Conservation (phyloP, 2,329 filamentous ascomycete genomes). For the Venturia pyrina region DNA sequence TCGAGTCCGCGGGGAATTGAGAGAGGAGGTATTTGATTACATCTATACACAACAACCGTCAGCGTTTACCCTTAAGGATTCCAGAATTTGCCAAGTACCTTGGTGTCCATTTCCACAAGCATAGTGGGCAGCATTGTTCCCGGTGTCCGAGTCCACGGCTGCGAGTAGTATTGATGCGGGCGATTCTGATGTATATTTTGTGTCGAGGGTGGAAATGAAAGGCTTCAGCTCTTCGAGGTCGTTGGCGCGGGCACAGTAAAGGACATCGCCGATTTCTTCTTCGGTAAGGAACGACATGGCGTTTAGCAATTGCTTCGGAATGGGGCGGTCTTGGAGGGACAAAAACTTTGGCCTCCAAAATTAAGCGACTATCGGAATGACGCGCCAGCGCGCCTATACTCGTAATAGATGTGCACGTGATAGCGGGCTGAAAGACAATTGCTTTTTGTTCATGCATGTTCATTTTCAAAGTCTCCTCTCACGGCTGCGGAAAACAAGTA, state of each 20-base stretch:
- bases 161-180: constrained; percentile 55
- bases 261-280: constrained; percentile 82
- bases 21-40: constrained; percentile 16
- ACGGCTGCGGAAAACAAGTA: no score
- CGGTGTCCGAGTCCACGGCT: constrained; percentile 64
- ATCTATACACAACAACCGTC: constrained; percentile 9
- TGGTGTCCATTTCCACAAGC: constrained; percentile 81
- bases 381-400: no score
- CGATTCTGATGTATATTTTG: constrained; percentile 48
- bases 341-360: constrained; percentile 1
- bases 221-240: constrained; percentile 59
- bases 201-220: constrained; percentile 49
- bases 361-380: background rate
- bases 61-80: background rate
- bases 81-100: constrained; percentile 36
- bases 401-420: background rate
- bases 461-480: background rate
- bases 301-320: background rate
- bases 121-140: constrained; percentile 79
- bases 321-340: background rate
- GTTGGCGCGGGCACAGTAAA: constrained; percentile 75
- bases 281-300: constrained; percentile 43
- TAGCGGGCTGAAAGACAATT: no score
- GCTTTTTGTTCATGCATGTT: background rate
- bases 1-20: constrained; percentile 27